Evolutionary conservation across 129 eudicot genomes (phyloP), one percentile per base, ranked within the genome.

Genomic region (Tanacetum coccineum): DNA sequence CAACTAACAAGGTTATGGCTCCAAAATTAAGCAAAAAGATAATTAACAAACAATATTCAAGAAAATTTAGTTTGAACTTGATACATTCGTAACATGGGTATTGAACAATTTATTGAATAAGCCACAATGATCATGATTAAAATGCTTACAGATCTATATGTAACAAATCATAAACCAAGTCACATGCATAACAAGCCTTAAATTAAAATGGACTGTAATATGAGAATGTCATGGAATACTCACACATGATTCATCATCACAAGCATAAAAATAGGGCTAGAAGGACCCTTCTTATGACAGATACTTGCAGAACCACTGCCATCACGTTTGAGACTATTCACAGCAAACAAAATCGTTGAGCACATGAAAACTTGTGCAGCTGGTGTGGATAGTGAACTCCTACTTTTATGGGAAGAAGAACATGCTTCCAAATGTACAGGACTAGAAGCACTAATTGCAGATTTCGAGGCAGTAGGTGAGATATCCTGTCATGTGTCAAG

Each of bases 341-440:
- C 42, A 7, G 42, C 42, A 36, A 36, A 36, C 42, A 9, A 64
- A 13, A 74, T 49, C 59, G 70, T 74, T 22, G 83, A 76, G 62
- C 64, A 70, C 79, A 66, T 82, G 45, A 67, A 28, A 53, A 70
- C 74, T 50, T 73, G 70, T 32, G 67, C 56, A 64, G 84, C 73
- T 57, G 28, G 62, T 52, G 54, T 63, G 55, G 62, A 80, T 42
- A 36, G 68, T 62, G 68, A 64, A 74, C 81, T 70, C 72, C 74
- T 70, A 40, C 81, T 80, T 83, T 76, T 84, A 70, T 74, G 54
- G 44, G 95, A 86, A 72, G 82, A 82, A 40, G 81, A 62, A 53
- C 93, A 82, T 67, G 78, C 87, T 81, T 80, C 96, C 53, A 68
- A 70, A 72, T 80, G 79, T 62, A 70, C 77, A 61, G 83, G 90